A percentile compares a stretch with the other conserved stretches of the same genome.
Conservation (phyloP, 805 yeast genomes). For the Saccharomycopsis capsularis region DNA sequence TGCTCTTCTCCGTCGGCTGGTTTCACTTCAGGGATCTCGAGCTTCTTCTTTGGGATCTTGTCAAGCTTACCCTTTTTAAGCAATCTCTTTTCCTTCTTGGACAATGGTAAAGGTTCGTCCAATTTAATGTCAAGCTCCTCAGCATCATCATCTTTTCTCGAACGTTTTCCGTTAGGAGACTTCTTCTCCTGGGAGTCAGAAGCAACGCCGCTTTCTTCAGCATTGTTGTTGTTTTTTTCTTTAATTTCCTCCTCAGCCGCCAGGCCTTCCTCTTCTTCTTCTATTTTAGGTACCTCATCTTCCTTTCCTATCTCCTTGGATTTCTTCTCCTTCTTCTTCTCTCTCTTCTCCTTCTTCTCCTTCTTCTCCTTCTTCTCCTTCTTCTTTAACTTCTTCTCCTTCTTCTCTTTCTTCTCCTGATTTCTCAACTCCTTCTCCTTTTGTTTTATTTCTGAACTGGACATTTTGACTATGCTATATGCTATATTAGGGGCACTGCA, state of each 20-base stretch:
- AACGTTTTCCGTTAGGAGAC: conserved; percentile 7
- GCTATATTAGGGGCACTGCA: too few relatives aligned
- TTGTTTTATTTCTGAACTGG: too few relatives aligned
- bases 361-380: background rate
- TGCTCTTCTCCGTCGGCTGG: conserved; percentile 28
- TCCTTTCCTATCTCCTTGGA: background rate
- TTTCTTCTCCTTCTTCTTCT: conserved; percentile 4
- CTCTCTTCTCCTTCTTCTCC: background rate
- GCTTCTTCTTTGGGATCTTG: conserved; percentile 34
- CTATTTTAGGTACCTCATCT: background rate
- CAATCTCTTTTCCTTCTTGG: conserved; percentile 85
- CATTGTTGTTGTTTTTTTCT: background rate
- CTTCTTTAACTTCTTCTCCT: background rate
- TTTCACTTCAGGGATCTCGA: conserved; percentile 24
- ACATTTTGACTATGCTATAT: too few relatives aligned
- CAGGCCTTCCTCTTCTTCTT: background rate
- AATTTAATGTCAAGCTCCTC: conserved; percentile 66
- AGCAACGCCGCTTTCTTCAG: background rate
- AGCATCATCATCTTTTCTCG: conserved; percentile 26
- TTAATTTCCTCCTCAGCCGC: background rate
- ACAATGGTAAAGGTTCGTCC: conserved; percentile 68
- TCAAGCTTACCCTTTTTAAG: conserved; percentile 71
- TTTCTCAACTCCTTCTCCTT: background rate
- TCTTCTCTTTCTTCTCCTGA: background rate
- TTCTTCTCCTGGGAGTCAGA: too few relatives aligned